Evolutionary conservation across 2,329 filamentous ascomycete genomes (phyloP), one percentile per base, ranked within the genome.

Genomic region (Nakataea oryzae): DNA sequence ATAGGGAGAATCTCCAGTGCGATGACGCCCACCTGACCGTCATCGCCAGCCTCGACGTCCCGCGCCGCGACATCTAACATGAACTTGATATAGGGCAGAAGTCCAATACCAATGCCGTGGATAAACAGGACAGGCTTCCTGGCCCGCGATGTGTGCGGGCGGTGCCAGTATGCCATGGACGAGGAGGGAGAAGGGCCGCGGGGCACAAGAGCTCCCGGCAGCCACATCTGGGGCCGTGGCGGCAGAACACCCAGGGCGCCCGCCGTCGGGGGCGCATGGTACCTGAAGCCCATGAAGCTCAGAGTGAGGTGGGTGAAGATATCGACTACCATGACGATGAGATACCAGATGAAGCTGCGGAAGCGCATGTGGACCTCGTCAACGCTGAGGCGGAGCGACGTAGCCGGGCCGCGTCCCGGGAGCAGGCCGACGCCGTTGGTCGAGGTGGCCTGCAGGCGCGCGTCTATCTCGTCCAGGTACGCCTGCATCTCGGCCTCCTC

Each of bases 91-190:
- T 90, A 88, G 0, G 86, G 81, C 69, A 82, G 82, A 2, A 90
- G 78, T 0, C 88, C 87, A 63, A 90, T 78, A 55, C 87, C 86
- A 59, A 90, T 88, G 21, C 88, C 88, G 66, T 90, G 88, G 58
- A 90, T 78, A 72, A 89, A 90, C 4, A 91, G 72, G 9, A 90
- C 72, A 0, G 87, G 88, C 27, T 54, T 59, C 13, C 14, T 26
- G 2, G 74, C 78, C 60, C 78, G 78, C 1, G 83, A 83, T 0
- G 75, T 83, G 68, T 90, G 87, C 6, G 84, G 83, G 2, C 82
- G 80, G 67, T 86, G 77, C 84, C 86, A 90, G 75, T 91, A 90
- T 64, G 81, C 80, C 7, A 89, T 65, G 12, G 75, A 72, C 3
- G 74, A 67, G 6, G 79, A 79, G 4, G 78, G 75, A 1, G 85